Evolutionary conservation across 495 filamentous ascomycete genomes (phyloP).

Genomic region (Trichoderma reesei): DNA sequence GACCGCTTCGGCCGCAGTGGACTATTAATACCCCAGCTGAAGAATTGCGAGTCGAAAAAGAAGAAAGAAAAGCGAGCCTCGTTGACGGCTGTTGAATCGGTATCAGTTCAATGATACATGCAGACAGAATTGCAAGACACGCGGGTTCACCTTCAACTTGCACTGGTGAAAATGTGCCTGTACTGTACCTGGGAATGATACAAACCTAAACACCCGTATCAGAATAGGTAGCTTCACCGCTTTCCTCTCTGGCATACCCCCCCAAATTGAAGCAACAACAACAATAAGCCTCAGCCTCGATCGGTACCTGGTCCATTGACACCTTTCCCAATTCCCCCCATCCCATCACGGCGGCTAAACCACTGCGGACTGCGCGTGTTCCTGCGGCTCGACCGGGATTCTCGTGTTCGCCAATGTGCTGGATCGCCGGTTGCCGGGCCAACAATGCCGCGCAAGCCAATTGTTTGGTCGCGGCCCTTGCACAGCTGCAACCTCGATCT

Average conservation of each 20-base stretch:
- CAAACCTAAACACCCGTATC: too few relatives aligned
- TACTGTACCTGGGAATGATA: too few relatives aligned
- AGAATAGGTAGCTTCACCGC: too few relatives aligned
- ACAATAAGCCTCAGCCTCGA: slow-evolving; percentile 1
- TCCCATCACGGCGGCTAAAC: neutral
- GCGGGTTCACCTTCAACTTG: neutral
- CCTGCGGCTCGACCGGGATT: neutral
- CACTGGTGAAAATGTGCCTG: too few relatives aligned
- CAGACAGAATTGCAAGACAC: neutral
- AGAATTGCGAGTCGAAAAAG: too few relatives aligned
- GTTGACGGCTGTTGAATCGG: too few relatives aligned
- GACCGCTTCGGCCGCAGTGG: neutral
- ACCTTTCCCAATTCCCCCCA: neutral
- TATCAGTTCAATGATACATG: too few relatives aligned
- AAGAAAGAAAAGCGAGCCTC: too few relatives aligned
- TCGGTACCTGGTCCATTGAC: neutral
- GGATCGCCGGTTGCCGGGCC: slow-evolving; percentile 1
- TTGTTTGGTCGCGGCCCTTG: neutral
- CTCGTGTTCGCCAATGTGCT: neutral
- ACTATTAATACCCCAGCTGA: too few relatives aligned
- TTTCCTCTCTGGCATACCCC: too few relatives aligned
- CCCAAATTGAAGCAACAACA: too few relatives aligned
- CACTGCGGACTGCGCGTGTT: neutral
- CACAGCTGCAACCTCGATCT: neutral
- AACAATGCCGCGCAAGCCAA: neutral